Conservation (phyloP, 176 grass and related monocot species). For the Zizania latifolia region DNA sequence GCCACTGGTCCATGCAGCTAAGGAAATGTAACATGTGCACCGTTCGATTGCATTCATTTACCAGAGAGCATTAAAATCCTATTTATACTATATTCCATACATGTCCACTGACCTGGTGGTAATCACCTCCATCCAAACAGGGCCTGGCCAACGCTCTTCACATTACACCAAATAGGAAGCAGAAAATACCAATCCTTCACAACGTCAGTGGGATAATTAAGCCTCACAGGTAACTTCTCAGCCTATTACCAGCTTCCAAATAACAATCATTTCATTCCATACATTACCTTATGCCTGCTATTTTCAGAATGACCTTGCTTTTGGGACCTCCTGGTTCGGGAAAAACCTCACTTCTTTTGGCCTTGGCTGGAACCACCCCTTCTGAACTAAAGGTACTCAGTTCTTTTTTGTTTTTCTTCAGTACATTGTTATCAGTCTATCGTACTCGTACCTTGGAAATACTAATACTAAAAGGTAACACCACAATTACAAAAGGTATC, state of each 20-base stretch:
- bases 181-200: slow-evolving; percentile 51
- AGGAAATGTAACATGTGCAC: not conserved
- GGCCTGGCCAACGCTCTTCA: slow-evolving; percentile 33
- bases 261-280: not conserved
- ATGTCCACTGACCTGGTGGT: not conserved
- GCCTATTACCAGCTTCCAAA: not conserved
- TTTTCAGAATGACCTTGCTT: slow-evolving; percentile 72
- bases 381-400: slow-evolving; percentile 38
- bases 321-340: slow-evolving; percentile 70
- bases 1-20: too few relatives aligned
- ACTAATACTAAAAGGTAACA: not conserved
- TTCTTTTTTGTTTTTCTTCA: not conserved
- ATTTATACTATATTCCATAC: not conserved
- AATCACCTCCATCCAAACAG: slow-evolving; percentile 17
- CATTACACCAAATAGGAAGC: slow-evolving; percentile 38
- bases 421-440: not conserved
- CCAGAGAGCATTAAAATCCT: not conserved
- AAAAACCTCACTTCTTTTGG: slow-evolving; percentile 64
- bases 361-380: slow-evolving; percentile 61
- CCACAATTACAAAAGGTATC: slow-evolving; percentile 24
- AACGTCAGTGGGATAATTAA: slow-evolving; percentile 73
- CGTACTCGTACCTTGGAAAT: not conserved
- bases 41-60: not conserved
- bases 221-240: slow-evolving; percentile 47
- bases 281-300: not conserved